Percentiles rank a stretch among this genome's conserved stretches.
Conservation (phyloP, 169 alveolate genomes). For the Prorocentrum cordatum region DNA sequence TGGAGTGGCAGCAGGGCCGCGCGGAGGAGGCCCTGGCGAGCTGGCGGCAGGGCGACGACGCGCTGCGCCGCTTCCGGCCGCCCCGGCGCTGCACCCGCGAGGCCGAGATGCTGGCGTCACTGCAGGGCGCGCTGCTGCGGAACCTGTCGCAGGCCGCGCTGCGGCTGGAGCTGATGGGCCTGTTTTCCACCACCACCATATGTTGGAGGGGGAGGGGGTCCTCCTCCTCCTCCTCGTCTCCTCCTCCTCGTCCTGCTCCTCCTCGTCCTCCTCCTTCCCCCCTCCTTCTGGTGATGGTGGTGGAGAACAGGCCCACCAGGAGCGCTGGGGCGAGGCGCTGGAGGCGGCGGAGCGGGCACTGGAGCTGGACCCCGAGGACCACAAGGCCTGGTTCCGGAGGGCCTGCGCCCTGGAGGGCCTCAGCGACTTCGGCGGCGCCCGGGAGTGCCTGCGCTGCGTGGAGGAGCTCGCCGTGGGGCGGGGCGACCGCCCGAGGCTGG, state of each 20-base stretch:
- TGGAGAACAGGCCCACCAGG: too few relatives aligned
- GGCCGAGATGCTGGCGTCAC: not conserved
- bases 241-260: too few relatives aligned
- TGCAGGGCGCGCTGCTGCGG: not conserved
- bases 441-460: not conserved
- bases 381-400: slow-evolving; percentile 57
- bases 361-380: slow-evolving; percentile 43
- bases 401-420: slow-evolving; percentile 51
- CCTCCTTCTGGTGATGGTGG: too few relatives aligned
- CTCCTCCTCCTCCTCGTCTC: too few relatives aligned
- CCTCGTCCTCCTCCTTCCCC: too few relatives aligned
- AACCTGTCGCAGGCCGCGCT: slow-evolving; percentile 47
- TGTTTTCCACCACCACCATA: too few relatives aligned
- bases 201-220: too few relatives aligned
- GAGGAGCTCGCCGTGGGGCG: not conserved
- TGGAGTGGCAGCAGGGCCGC: not conserved
- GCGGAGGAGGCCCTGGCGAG: not conserved
- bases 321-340: slow-evolving; percentile 44
- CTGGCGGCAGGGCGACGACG: not conserved
- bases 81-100: not conserved
- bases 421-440: not conserved
- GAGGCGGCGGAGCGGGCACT: slow-evolving; percentile 25
- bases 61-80: not conserved
- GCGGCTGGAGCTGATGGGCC: slow-evolving; percentile 28
- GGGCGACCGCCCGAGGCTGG: not conserved